Evolutionary conservation across 1,284 basidiomycete genomes (phyloP), one percentile per base, ranked within the genome.

Genomic region (Porogramme epimiltina): DNA sequence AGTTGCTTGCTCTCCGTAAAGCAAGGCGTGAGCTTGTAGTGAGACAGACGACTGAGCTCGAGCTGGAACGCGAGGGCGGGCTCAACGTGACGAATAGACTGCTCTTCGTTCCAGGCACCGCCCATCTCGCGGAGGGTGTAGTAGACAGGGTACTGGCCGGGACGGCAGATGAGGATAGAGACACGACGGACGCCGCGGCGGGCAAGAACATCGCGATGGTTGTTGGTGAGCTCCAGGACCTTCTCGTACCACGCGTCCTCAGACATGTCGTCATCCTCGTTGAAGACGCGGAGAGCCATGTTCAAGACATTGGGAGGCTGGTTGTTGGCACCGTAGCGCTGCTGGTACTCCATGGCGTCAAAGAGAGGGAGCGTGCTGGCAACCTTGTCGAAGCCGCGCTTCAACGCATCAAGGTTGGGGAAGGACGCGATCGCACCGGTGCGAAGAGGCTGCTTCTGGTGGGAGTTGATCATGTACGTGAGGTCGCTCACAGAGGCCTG

Each of bases 41-140:
- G 92, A 39, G 95, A 96, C 58, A 99, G 80, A 46, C 97, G 91
- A 71, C 89, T 91, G 51, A 99, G 87, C 73, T 99, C 97, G 46
- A 99, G 84, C 76, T 99, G 97, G 84, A 95, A 99, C 33, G 97
- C 97, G 45, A 99, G 81, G 34, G 97, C 97, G 24, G 97, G 97
- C 70, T 99, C 97, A 59, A 98, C 95, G 78, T 99, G 98, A 71
- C 96, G 90, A 69, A 99, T 97, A 11, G 95, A 89, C 68, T 93
- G 86, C 71, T 98, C 94, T 80, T 99, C 97, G 55, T 79, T 82
- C 97, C 97, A 99, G 16, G 70, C 69, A 23, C 85, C 88, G 43
- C 84, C 77, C 64, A 82, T 79, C 51, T 87, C 82, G 56, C 97
- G 91, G 41, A 98, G 76, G 42, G 97, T 99, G 76, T 89, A 93